Evolutionary conservation across 345 rosid species (phyloP), one percentile per base, ranked within the genome.

Genomic region (Angophora floribunda): DNA sequence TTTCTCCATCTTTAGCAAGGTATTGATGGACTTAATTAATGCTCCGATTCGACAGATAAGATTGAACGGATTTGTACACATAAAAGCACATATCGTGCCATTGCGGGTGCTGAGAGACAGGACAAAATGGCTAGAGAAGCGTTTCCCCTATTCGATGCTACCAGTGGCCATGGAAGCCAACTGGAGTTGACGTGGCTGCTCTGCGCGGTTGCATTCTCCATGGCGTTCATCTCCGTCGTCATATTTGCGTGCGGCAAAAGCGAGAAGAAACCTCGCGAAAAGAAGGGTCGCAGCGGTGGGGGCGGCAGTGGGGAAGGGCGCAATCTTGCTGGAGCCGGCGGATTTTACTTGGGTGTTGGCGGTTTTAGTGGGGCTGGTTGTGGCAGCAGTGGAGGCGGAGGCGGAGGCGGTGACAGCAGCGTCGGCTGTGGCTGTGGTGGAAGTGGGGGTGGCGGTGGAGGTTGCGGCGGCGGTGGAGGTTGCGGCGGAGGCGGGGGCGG

Each of bases 231-330:
- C 55, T 63, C 53, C 12, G 85, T 65, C 87, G 45, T 59, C 75
- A 7, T 87, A 13, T 87, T 87, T 17, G 90, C 89, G 59, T 87
- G 90, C 87, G 87, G 87, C 41, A 30, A 65, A 65, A 65, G 78
- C 19, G 17, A 65, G 78, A 21, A 65, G 21, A 65, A 65, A 65
- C 78, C 41, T 65, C 78, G 8, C 4, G 11, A 65, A 7, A 65
- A 30, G 78, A 65, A 65, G 19, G 88, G 53, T 9, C 14, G 16
- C 5, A 12, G 50, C 5, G 26, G 65, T 3, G 15, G 26, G 1
- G 47, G 89, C 10, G 61, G 82, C 12, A 26, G 61, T 7, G n/a
- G 70, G 61, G 61, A 65, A 65, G 21, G 75, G 44, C 41, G 36
- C 44, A 65, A 65, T 65, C 41, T 65, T 65, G 78, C 78, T 65